Conservation (phyloP, 2,329 filamentous ascomycete species). For the Scytalidium lignicola region DNA sequence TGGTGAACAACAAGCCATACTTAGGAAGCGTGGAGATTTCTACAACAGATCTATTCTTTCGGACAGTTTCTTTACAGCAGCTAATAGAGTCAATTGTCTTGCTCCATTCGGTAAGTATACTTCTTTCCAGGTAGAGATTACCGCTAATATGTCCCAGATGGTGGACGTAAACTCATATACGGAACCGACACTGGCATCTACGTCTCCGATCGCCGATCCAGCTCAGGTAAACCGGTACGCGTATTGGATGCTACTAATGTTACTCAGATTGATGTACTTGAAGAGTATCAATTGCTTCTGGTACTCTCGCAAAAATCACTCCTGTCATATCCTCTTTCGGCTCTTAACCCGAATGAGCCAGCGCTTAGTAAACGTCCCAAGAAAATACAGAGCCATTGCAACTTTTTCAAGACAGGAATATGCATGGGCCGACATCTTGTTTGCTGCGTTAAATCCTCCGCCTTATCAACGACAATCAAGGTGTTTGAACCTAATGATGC, state of each 20-base stretch:
- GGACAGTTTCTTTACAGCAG: slow-evolving; percentile 52
- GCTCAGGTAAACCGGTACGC: slow-evolving; percentile 65
- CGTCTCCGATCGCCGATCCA: slow-evolving; percentile 79
- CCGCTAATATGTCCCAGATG: slow-evolving; percentile 52
- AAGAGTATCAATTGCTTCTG: slow-evolving; percentile 88
- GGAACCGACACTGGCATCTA: slow-evolving; percentile 94
- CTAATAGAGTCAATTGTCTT: slow-evolving; percentile 89
- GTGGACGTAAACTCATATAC: slow-evolving; percentile 88
- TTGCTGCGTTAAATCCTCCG: slow-evolving; percentile 92
- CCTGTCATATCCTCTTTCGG: slow-evolving; percentile 81
- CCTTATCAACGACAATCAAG: slow-evolving; percentile 93
- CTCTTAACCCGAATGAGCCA: slow-evolving; percentile 78
- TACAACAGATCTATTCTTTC: slow-evolving; percentile 69
- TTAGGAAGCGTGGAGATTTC: slow-evolving; percentile 85
- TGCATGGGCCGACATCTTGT: slow-evolving; percentile 92
- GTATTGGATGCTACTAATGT: slow-evolving; percentile 84
- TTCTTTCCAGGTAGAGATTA: slow-evolving; percentile 7
- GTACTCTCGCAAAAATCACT: slow-evolving; percentile 92
- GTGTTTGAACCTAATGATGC: slow-evolving; percentile 98
- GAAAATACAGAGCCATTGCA: slow-evolving; percentile 96
- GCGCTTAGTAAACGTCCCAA: slow-evolving; percentile 79
- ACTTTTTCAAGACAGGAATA: slow-evolving; percentile 97
- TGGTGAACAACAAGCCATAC: slow-evolving; percentile 79
- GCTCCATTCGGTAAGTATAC: slow-evolving; percentile 72
- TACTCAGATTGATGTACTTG: slow-evolving; percentile 91